Evolutionary conservation across 768 basidiomycete genomes (phyloP), one percentile per base, ranked within the genome.

Genomic region (Phlegmacium glaucopus): DNA sequence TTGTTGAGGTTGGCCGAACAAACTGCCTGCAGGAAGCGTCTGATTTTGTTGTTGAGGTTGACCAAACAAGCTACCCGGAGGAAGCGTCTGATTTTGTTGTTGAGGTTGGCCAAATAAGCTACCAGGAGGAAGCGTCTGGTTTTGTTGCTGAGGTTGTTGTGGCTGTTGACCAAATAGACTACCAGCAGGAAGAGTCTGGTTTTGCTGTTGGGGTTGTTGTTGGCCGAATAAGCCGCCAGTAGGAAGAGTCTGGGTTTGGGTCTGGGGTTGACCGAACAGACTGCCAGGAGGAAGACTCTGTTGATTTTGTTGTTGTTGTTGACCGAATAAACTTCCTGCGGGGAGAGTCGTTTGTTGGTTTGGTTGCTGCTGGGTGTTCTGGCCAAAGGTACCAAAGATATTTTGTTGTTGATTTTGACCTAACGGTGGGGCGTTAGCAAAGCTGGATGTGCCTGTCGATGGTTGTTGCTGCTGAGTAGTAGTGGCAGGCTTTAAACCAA

Each of bases 401-500:
- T 49, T 50, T 5, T 51, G 17, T 38, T 49, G 51, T 39, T 54
- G 55, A 15, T 44, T 47, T 36, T 53, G 48, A 29, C 53, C 56
- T 32, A 45, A 46, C 25, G 56, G 13, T 39, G 54, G 39, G 16
- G 52, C 53, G 22, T 42, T 48, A 9, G 42, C 43, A 27, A 51
- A 45, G 15, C 38, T 41, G 6, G 46, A 42, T 13, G 47, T 48
- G 7, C 48, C 15, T 15, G 42, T 32, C 13, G 30, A 32, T 32
- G 30, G 6, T 6, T 34, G 32, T n/a, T 34, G 41, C 42, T 57
- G 62, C 41, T 44, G 60, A 12, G 67, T 60, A 42, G 61, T 50
- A 6, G 62, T 57, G 15, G 67, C 54, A 28, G 72, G 63, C 50
- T 72, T 70, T 36, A 70, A 55, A 18, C 74, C 68, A 60, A 77